Conservation (phyloP, 495 filamentous ascomycete genomes). For the Aspergillus bridgeri region DNA sequence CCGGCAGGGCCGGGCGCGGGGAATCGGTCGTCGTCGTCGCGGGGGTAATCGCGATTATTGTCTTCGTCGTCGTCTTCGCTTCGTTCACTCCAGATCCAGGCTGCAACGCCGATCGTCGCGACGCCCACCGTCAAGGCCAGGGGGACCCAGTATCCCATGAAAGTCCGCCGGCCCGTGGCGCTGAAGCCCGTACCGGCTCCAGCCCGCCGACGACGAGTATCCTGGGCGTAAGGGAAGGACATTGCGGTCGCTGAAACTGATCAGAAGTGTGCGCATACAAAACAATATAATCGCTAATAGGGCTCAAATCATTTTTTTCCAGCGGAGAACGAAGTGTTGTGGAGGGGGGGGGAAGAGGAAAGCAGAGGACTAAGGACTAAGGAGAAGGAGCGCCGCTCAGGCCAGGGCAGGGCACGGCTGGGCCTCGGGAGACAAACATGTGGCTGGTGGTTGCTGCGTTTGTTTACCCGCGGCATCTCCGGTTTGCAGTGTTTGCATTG, state of each 20-base stretch:
- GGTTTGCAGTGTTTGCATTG: neutral
- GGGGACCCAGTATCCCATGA: slow-evolving; percentile 81
- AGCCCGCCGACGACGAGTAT: slow-evolving; percentile 52
- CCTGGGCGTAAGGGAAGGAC: slow-evolving; percentile 74
- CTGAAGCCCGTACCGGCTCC: slow-evolving; percentile 54
- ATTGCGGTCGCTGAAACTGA: slow-evolving; percentile 47
- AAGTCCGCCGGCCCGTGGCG: slow-evolving; percentile 58
- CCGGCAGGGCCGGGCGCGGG: slow-evolving; percentile 27
- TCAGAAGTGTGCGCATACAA: slow-evolving; percentile 32
- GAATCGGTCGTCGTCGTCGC: slow-evolving; percentile 36
- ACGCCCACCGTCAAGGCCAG: slow-evolving; percentile 78
- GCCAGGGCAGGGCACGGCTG: neutral
- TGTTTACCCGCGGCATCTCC: neutral
- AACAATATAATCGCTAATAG: slow-evolving; percentile 25
- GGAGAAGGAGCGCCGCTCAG: neutral
- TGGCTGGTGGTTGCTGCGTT: neutral
- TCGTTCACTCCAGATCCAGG: slow-evolving; percentile 92
- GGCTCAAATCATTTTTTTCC: slow-evolving; percentile 34
- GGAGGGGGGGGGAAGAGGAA: neutral
- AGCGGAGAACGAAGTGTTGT: slow-evolving; percentile 2
- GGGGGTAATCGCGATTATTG: slow-evolving; percentile 45
- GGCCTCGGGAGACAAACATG: neutral
- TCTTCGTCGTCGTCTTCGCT: slow-evolving; percentile 65
- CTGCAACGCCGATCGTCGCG: slow-evolving; percentile 76
- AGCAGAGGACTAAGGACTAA: neutral